These are phyloP conservation scores for Carex scoparia DNA, from an alignment of 176 grass and related monocot species.

Conservation along the genomic window DNA sequence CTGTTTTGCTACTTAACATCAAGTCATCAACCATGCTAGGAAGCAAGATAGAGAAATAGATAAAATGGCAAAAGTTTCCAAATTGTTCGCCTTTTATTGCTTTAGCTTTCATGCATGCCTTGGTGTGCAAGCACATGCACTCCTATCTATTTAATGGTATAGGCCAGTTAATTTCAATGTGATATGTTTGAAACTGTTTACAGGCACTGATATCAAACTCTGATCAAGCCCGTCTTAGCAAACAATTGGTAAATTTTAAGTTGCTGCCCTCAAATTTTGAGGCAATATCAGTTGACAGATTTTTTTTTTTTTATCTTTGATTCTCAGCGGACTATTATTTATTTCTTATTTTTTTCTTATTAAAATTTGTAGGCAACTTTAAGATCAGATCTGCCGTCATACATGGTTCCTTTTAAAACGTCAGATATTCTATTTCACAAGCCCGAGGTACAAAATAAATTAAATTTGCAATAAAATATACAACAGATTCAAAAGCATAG, in stretches of 20 bases:
- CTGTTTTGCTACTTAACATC: neutral
- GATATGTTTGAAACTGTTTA: constrained; percentile 23
- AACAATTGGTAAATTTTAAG: constrained; percentile 62
- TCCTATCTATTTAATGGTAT: neutral
- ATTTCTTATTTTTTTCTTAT: constrained; percentile 21
- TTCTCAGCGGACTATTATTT: neutral
- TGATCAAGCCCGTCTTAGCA: constrained; percentile 80
- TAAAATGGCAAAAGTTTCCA: neutral
- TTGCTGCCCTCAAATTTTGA: neutral
- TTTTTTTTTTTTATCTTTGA: neutral
- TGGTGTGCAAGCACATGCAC: neutral
- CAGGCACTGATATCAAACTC: constrained; percentile 66
- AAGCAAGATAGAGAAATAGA: neutral
- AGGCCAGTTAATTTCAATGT: neutral
- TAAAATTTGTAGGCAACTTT: constrained; percentile 49
- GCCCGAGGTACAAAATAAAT: constrained; percentile 42
- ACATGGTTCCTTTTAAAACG: constrained; percentile 87
- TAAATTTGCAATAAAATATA: neutral
- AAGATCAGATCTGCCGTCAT: constrained; percentile 73
- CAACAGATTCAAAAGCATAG: neutral
- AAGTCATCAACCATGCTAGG: neutral
- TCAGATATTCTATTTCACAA: constrained; percentile 56
- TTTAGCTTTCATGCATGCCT: neutral
- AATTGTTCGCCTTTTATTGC: neutral
- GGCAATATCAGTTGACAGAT: neutral